phyloP scores from a whole-genome alignment of 129 eudicot species.

The Tanacetum coccineum region DNA sequence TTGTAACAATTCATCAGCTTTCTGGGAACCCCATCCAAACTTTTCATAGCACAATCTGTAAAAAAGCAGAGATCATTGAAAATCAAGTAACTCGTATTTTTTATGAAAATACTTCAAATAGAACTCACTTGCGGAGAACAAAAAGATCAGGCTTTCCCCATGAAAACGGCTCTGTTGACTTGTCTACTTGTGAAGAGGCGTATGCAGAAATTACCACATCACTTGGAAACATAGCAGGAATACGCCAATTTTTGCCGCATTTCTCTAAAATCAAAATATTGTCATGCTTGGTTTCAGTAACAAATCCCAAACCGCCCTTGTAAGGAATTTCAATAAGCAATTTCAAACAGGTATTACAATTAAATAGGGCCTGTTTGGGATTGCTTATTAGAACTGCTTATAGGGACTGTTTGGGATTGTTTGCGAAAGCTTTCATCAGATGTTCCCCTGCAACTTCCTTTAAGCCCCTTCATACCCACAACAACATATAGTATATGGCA shows the following conservation, averaged over 20 bases:
- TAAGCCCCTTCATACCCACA: no score
- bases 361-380: no score
- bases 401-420: no score
- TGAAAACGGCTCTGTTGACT: conserved; percentile 81
- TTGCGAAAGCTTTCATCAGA: no score
- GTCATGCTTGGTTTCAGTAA: no score
- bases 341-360: no score
- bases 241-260: conserved; percentile 97
- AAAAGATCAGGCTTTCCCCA: conserved; percentile 93
- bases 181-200: conserved; percentile 84
- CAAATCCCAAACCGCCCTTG: no score
- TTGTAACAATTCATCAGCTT: conserved; percentile 81
- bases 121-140: conserved; percentile 76
- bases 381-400: no score
- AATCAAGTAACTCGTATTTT: background rate
- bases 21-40: conserved; percentile 79
- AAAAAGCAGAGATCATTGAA: conserved; percentile 15
- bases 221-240: conserved; percentile 85
- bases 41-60: conserved; percentile 86
- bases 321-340: no score
- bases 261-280: conserved; percentile 55
- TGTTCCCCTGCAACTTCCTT: no score
- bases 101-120: conserved; percentile 1
- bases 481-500: no score
- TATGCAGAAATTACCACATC: conserved; percentile 83